Percentiles rank a stretch among this genome's conserved stretches.
Conservation (phyloP, 192 early-diverging fungal genomes). For the Coemansia interrupta region DNA sequence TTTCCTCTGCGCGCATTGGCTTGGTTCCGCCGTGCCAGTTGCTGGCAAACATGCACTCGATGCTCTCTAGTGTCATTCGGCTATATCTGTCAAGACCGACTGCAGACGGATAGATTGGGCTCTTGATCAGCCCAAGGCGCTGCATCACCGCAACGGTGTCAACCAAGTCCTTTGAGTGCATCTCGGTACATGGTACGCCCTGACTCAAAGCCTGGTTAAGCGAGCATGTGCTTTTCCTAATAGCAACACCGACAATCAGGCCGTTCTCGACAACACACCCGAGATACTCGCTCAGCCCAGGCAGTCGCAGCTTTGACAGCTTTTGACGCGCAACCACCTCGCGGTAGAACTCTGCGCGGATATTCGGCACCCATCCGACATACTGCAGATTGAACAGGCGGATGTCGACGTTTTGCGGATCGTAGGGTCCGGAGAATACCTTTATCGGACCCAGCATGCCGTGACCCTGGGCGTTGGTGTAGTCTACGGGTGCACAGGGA, state of each 20-base stretch:
- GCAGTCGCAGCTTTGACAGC: constrained; percentile 3
- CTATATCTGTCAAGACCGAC: constrained; percentile 10
- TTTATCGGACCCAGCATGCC: background rate
- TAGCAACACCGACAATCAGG: constrained; percentile 14
- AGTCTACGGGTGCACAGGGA: constrained; percentile 8
- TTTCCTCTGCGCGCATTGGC: background rate
- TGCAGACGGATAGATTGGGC: constrained; percentile 8
- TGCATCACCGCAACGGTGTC: constrained; percentile 7
- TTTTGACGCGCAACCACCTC: constrained; percentile 10
- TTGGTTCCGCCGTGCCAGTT: constrained; percentile 10
- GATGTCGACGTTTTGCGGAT: constrained; percentile 3
- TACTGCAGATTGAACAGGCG: constrained; percentile 12
- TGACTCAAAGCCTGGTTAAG: constrained; percentile 8
- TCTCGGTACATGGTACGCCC: constrained; percentile 8
- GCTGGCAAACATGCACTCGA: constrained; percentile 15
- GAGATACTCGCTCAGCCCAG: constrained; percentile 8
- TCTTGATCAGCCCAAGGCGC: background rate
- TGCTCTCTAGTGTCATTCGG: constrained; percentile 7
- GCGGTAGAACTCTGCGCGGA: constrained; percentile 11
- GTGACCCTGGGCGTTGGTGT: constrained; percentile 7
- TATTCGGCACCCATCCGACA: constrained; percentile 18
- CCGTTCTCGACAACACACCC: constrained; percentile 21
- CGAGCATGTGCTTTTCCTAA: background rate
- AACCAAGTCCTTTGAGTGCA: constrained; percentile 9
- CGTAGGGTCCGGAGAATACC: background rate